Percentiles rank a stretch among this genome's conserved stretches.
phyloP scores from a whole-genome alignment of 768 basidiomycete species.

The Mycena capillaripes region DNA sequence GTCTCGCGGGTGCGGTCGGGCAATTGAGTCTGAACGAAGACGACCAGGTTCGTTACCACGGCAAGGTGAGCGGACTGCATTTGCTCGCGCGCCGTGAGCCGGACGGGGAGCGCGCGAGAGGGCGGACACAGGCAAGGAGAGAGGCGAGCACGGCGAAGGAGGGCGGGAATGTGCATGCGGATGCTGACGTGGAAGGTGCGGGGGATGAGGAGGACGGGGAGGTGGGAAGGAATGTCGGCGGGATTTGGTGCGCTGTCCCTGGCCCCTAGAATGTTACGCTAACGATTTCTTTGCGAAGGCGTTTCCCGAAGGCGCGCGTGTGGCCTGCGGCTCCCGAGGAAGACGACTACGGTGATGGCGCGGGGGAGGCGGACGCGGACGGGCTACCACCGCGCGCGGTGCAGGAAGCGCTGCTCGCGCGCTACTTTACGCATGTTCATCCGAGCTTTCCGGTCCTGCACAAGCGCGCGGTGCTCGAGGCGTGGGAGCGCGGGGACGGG shows the following conservation, averaged over 20 bases:
- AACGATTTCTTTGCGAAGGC: constrained; percentile 56
- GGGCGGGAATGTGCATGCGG: constrained; percentile 41
- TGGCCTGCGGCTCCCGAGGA: constrained; percentile 76
- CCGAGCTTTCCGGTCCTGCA: constrained; percentile 83
- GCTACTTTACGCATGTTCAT: constrained; percentile 90
- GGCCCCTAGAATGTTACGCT: constrained; percentile 14
- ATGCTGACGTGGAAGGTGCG: neutral
- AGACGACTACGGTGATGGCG: constrained; percentile 43
- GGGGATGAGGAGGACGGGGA: constrained; percentile 60
- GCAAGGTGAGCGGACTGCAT: constrained; percentile 86
- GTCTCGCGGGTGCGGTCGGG: constrained; percentile 80
- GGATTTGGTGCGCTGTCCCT: constrained; percentile 72
- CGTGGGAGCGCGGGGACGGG: constrained; percentile 54
- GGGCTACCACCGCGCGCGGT: constrained; percentile 67
- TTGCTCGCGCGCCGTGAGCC: constrained; percentile 55
- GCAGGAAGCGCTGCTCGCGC: constrained; percentile 78
- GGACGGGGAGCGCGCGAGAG: neutral
- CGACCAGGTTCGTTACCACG: constrained; percentile 87
- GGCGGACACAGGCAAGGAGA: constrained; percentile 44
- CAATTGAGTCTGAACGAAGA: constrained; percentile 92
- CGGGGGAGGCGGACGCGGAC: constrained; percentile 53
- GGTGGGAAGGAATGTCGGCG: constrained; percentile 80
- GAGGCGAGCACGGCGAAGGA: constrained; percentile 56
- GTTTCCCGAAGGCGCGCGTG: constrained; percentile 89
- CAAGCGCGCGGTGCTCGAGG: constrained; percentile 76